These are phyloP conservation scores for Geoglossum cookeanum DNA, from an alignment of 2,329 filamentous ascomycete species.

Conservation along the genomic window DNA sequence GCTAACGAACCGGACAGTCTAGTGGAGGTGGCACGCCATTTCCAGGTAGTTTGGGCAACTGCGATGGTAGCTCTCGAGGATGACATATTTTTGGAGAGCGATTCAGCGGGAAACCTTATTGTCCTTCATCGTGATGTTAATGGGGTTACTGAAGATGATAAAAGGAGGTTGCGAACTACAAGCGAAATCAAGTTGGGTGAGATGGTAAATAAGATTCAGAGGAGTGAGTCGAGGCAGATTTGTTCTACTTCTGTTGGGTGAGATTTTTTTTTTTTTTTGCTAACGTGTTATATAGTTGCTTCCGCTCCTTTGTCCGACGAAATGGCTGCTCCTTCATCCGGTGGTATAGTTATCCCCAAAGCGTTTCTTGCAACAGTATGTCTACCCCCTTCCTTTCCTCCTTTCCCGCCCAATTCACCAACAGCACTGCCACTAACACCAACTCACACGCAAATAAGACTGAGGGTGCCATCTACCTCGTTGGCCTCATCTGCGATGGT, in stretches of 20 bases:
- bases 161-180: conserved; percentile 47
- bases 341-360: conserved; percentile 54
- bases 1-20: conserved; percentile 40
- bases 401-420: neutral
- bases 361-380: conserved; percentile 81
- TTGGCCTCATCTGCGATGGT: conserved; percentile 53
- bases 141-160: conserved; percentile 58
- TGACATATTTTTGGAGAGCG: conserved; percentile 62
- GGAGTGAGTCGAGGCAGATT: conserved; percentile 40
- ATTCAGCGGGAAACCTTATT: conserved; percentile 73
- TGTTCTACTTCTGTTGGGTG: no score
- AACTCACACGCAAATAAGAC: conserved; percentile 33
- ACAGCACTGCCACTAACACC: neutral
- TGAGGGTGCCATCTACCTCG: conserved; percentile 82
- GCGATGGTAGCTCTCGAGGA: conserved; percentile 53
- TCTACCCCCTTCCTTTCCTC: conserved; percentile 5
- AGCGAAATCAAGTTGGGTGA: conserved; percentile 78
- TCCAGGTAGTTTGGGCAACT: conserved; percentile 65
- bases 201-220: conserved; percentile 76
- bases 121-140: conserved; percentile 56
- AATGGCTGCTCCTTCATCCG: conserved; percentile 34
- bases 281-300: neutral
- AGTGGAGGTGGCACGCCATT: conserved; percentile 59
- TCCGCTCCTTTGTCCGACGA: conserved; percentile 29
- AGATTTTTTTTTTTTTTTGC: no score